Evolutionary conservation across 1,284 basidiomycete genomes (phyloP).

Genomic region (Hymenochaete sp.): DNA sequence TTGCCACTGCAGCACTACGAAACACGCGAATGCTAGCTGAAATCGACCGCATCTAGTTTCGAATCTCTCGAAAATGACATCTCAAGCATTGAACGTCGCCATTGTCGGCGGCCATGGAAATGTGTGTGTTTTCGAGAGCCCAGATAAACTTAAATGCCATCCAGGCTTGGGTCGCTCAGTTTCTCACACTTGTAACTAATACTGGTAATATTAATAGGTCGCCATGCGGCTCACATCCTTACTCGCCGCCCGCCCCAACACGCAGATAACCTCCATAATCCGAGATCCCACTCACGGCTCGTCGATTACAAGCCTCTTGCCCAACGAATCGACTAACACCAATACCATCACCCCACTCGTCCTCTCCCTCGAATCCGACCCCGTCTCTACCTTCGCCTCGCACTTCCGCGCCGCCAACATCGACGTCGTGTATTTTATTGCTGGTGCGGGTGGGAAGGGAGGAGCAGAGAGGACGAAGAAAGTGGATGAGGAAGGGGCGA

Average conservation of each 20-base stretch:
- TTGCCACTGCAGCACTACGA: too few species aligned
- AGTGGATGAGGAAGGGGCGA: slow-evolving; percentile 64
- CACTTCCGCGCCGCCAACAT: slow-evolving; percentile 42
- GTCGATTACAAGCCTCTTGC: too few species aligned
- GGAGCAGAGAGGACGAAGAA: slow-evolving; percentile 51
- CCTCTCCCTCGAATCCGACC: slow-evolving; percentile 51
- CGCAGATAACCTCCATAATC: slow-evolving; percentile 52
- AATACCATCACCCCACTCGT: slow-evolving; percentile 41
- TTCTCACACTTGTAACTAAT: not conserved
- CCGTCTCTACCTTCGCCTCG: slow-evolving; percentile 38
- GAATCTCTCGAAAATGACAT: too few species aligned
- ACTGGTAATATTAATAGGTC: slow-evolving; percentile 29
- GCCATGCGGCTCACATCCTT: slow-evolving; percentile 46
- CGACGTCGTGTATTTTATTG: slow-evolving; percentile 56
- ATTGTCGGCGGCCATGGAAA: slow-evolving; percentile 49
- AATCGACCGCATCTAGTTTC: too few species aligned
- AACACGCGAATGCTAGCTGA: too few species aligned
- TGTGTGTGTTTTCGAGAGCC: slow-evolving; percentile 22
- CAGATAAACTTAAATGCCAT: not conserved
- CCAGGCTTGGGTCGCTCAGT: not conserved
- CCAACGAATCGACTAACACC: slow-evolving; percentile 39
- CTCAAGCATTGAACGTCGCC: slow-evolving; percentile 29
- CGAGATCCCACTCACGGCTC: slow-evolving; percentile 40
- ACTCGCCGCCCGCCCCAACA: slow-evolving; percentile 30
- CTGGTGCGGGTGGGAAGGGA: slow-evolving; percentile 65